Conservation (phyloP, 2,329 filamentous ascomycete species). For the Cercospora sp. region DNA sequence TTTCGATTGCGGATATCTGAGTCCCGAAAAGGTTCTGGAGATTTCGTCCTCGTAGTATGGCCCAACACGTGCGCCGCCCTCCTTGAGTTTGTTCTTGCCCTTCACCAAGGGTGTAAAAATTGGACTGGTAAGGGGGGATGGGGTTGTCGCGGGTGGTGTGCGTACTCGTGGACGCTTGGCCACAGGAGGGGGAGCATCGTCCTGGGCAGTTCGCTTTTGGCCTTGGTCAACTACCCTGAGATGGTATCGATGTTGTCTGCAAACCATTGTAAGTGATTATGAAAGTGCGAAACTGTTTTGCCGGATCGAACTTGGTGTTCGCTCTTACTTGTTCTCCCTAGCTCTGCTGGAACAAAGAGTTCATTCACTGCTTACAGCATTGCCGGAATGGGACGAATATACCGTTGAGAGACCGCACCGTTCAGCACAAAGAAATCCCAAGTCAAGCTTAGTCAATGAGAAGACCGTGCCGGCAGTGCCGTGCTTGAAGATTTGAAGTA, state of each 20-base stretch:
- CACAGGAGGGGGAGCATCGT: not conserved
- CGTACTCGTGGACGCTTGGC: not conserved
- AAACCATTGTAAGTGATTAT: not conserved
- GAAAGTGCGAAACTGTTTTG: not conserved
- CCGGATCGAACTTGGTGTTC: not conserved
- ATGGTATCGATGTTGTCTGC: not conserved
- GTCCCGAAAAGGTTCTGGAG: slow-evolving; percentile 4
- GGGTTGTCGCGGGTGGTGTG: not conserved
- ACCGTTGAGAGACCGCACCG: not conserved
- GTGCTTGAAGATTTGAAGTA: too few species aligned
- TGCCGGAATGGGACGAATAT: not conserved
- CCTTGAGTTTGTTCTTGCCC: too few species aligned
- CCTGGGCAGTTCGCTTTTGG: not conserved
- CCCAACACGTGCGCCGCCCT: not conserved
- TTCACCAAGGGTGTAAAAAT: too few species aligned
- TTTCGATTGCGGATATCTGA: slow-evolving; percentile 2
- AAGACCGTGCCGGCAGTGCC: too few species aligned
- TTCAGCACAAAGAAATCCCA: not conserved
- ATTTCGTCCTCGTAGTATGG: not conserved
- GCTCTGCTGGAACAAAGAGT: not conserved
- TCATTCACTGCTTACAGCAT: not conserved
- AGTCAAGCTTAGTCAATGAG: too few species aligned
- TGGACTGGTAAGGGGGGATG: not conserved
- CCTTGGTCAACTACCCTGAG: not conserved
- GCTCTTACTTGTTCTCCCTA: not conserved